Evolutionary conservation across 1,284 basidiomycete species (phyloP), one percentile per base, ranked within the genome.

Genomic region (Ceratobasidium papillatum): DNA sequence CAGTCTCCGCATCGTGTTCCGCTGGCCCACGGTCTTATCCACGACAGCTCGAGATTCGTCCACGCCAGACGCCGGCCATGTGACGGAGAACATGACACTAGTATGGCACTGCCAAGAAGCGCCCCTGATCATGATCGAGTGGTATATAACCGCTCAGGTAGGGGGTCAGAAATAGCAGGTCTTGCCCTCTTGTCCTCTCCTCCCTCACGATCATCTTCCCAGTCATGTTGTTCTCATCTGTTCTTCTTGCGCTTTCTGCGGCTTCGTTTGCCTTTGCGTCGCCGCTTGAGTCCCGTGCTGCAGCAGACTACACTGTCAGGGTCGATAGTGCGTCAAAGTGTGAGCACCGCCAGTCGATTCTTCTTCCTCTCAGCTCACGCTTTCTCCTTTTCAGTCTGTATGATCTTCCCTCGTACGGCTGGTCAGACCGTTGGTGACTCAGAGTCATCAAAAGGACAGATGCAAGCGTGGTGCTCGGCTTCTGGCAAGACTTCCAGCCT

Each of bases 381-480:
- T n/a, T n/a, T n/a, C 17, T 12, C 27, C 14, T 1, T 2, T 43
- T 38, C 25, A 56, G 69, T 38, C 27, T 74, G 69, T 25, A 9
- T 76, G 47, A 63, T 74, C 22, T 36, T 76, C 32, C 74, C 76
- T n/a, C 77, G 76, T 36, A 74, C 69, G 8, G 65, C 36, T 22
- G 41, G 74, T 34, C 76, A 75, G 1, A 71, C 65, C 45, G 76
- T 78, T 65, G 76, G 74, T 32, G 74, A 77, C 30, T 74, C 74
- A 17, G 77, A 77, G 52, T 59, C 49, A 22, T 59, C 56, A 45
- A 64, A 34, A 36, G 71, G 65, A 32, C 76, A 63, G 58, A 76
- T 74, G 73, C 76, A 41, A 38, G 74, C 76, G 4, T 78, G 78
- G 77, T 61, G 64, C 75, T 22, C 56, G n/a, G n/a, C n/a, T n/a